Percentiles rank a stretch among this genome's conserved stretches.
Conservation (phyloP, 129 eudicot genomes). For the Erigeron canadensis region DNA sequence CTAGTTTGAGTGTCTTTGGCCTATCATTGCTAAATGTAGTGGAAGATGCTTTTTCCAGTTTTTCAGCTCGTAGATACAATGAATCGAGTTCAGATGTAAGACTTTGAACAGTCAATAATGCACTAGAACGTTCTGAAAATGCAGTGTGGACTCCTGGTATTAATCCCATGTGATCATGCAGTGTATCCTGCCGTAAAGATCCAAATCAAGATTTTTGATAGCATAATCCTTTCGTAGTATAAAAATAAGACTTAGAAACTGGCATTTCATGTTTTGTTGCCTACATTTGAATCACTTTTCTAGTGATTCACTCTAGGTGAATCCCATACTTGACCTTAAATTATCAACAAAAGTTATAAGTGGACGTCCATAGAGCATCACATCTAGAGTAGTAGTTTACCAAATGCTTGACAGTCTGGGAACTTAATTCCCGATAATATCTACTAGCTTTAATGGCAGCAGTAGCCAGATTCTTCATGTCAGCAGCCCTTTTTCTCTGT, state of each 20-base stretch:
- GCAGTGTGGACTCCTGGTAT: constrained; percentile 76
- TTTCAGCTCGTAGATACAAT: constrained; percentile 61
- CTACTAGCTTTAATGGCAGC: constrained; percentile 83
- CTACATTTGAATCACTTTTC: neutral
- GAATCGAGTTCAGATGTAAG: constrained; percentile 74
- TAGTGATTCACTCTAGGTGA: neutral
- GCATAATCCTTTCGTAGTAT: neutral
- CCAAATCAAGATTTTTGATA: constrained; percentile 12
- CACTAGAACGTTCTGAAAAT: constrained; percentile 85
- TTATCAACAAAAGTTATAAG: constrained; percentile 1
- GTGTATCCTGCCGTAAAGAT: constrained; percentile 56
- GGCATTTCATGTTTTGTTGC: neutral
- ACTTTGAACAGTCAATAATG: constrained; percentile 83
- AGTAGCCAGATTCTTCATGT: constrained; percentile 80
- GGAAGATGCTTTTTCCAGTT: constrained; percentile 63
- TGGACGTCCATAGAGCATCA: neutral
- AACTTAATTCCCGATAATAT: constrained; percentile 65
- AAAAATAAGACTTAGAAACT: neutral
- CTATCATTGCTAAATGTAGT: constrained; percentile 68
- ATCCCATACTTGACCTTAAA: neutral
- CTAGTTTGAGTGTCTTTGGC: constrained; percentile 57
- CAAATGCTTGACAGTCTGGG: constrained; percentile 71
- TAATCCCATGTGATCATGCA: constrained; percentile 80
- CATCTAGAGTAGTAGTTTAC: constrained; percentile 32
- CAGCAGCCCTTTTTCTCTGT: constrained; percentile 66